These are phyloP conservation scores for Cytospora leucostoma DNA, from an alignment of 2,329 filamentous ascomycete species.

Conservation along the genomic window DNA sequence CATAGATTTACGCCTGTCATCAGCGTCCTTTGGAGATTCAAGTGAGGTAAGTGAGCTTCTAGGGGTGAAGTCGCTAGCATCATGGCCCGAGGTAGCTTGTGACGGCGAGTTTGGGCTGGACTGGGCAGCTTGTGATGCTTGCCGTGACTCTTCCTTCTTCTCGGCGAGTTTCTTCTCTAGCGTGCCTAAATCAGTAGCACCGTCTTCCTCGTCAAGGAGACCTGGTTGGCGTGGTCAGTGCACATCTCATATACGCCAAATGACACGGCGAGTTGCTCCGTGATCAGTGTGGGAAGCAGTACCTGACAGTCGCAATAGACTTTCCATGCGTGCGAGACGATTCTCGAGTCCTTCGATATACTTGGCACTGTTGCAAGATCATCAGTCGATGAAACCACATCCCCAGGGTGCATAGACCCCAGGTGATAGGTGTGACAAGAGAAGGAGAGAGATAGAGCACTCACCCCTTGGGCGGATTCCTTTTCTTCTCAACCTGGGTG, in stretches of 20 bases:
- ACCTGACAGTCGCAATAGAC: constrained; percentile 80
- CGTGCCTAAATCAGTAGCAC: constrained; percentile 82
- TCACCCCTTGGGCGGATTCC: constrained; percentile 94
- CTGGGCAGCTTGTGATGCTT: constrained; percentile 47
- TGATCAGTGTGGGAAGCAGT: constrained; percentile 30
- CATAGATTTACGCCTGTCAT: constrained; percentile 40
- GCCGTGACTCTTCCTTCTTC: constrained; percentile 54
- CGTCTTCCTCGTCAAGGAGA: constrained; percentile 82
- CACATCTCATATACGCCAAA: constrained; percentile 34
- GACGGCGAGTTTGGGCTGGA: constrained; percentile 57
- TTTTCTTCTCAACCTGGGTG: constrained; percentile 98
- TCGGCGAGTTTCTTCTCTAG: constrained; percentile 75
- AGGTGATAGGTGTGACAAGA: neutral
- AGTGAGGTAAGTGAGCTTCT: constrained; percentile 59
- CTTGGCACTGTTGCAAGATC: constrained; percentile 66
- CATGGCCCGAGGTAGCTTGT: constrained; percentile 46
- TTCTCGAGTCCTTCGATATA: constrained; percentile 98
- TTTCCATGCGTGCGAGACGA: constrained; percentile 92
- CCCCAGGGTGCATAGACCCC: constrained; percentile 8
- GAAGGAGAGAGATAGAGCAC: constrained; percentile 32
- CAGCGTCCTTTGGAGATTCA: constrained; percentile 43
- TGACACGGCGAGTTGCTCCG: constrained; percentile 1
- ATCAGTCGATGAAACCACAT: constrained; percentile 12
- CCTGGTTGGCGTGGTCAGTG: constrained; percentile 45
- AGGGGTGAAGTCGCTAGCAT: constrained; percentile 49